These are phyloP conservation scores for Hyaloraphidium curvatum DNA, from an alignment of 192 early-diverging fungal genomes.

Conservation along the genomic window DNA sequence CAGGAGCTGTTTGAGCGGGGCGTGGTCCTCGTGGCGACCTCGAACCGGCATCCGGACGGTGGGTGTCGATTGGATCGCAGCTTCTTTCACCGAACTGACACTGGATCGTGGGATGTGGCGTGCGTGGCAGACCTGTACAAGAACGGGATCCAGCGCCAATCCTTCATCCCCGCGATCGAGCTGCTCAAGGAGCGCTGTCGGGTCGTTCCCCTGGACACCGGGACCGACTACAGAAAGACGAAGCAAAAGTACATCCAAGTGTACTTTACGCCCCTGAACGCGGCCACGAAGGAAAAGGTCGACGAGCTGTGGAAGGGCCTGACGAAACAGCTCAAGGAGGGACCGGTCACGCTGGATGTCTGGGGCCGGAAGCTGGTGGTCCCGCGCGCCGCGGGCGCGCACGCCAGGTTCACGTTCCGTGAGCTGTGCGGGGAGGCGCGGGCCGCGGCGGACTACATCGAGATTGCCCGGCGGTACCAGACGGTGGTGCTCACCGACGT, in stretches of 20 bases:
- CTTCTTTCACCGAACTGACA: too few relatives aligned
- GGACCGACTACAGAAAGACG: constrained; percentile 75
- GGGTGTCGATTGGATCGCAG: too few relatives aligned
- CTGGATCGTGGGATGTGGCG: too few relatives aligned
- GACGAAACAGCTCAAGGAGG: constrained; percentile 3
- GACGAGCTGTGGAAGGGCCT: constrained; percentile 18
- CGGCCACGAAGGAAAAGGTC: constrained; percentile 22
- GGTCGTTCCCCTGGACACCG: constrained; percentile 67
- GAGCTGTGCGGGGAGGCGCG: constrained; percentile 56
- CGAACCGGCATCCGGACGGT: constrained; percentile 77
- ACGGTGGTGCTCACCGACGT: constrained; percentile 52
- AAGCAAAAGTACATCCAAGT: constrained; percentile 33
- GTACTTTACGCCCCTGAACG: constrained; percentile 48
- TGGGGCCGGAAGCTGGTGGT: constrained; percentile 52
- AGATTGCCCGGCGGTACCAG: constrained; percentile 51
- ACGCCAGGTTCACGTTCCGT: constrained; percentile 55
- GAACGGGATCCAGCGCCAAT: constrained; percentile 85
- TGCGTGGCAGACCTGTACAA: constrained; percentile 50
- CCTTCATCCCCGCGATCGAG: constrained; percentile 82
- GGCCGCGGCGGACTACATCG: constrained; percentile 78
- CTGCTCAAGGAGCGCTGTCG: constrained; percentile 60
- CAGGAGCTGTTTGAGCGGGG: constrained; percentile 63
- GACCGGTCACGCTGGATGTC: constrained; percentile 36
- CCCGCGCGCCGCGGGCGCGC: constrained; percentile 38
- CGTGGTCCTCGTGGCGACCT: constrained; percentile 79